Conservation (phyloP, 306 rosid genomes). For the Lathyrus sativus region DNA sequence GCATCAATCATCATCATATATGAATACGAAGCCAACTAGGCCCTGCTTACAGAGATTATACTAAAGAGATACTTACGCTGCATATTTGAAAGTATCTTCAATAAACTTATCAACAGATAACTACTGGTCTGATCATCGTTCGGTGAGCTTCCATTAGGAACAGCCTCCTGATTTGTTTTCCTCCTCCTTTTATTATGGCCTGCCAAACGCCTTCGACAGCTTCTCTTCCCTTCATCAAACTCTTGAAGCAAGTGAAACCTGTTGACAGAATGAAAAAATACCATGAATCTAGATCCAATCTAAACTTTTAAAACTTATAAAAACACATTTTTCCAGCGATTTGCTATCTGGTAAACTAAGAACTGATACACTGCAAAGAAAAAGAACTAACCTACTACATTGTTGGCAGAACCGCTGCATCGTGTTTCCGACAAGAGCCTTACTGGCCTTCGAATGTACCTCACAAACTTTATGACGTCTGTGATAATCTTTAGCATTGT, state of each 20-base stretch:
- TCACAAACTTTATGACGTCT: slow-evolving; percentile 92
- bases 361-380: slow-evolving; percentile 6
- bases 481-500: slow-evolving; percentile 79
- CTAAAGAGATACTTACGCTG: slow-evolving; percentile 47
- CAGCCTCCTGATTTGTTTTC: slow-evolving; percentile 53
- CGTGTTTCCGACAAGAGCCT: slow-evolving; percentile 71
- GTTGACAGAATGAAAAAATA: slow-evolving; percentile 17
- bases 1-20: slow-evolving; percentile 30
- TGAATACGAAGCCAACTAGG: slow-evolving; percentile 27
- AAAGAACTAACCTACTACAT: slow-evolving; percentile 75
- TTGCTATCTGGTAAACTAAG: not conserved
- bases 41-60: not conserved
- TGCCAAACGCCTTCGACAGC: slow-evolving; percentile 67
- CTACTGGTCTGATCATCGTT: slow-evolving; percentile 60
- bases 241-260: slow-evolving; percentile 67
- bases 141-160: slow-evolving; percentile 49
- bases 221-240: slow-evolving; percentile 72
- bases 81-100: slow-evolving; percentile 58
- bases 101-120: slow-evolving; percentile 53
- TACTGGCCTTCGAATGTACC: slow-evolving; percentile 82
- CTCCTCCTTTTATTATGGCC: slow-evolving; percentile 65
- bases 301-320: not conserved
- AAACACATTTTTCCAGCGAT: not conserved
- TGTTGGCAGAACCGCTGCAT: slow-evolving; percentile 98
- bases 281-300: slow-evolving; percentile 1